Percentiles rank a stretch among this genome's conserved stretches.
These are phyloP conservation scores for Aureobasidium sp. DNA, from an alignment of 2,329 filamentous ascomycete species.

Conservation along the genomic window DNA sequence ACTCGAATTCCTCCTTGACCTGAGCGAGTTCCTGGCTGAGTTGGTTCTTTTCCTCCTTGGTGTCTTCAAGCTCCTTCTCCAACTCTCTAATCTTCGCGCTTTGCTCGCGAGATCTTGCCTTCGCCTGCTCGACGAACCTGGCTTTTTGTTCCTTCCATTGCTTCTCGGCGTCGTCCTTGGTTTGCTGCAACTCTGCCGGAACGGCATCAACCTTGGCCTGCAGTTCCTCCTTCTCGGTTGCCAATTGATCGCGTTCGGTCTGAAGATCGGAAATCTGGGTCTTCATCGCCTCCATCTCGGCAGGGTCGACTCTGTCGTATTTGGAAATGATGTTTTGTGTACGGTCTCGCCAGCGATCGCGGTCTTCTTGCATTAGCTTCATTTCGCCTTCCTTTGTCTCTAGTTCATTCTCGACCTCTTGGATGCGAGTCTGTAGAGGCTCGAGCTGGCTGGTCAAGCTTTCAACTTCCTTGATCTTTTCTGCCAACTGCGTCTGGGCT, in stretches of 20 bases:
- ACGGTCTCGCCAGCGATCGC: conserved; percentile 91
- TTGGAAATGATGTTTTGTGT: conserved; percentile 93
- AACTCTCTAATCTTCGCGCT: conserved; percentile 51
- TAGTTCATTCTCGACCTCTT: conserved; percentile 73
- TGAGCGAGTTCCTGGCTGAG: conserved; percentile 18
- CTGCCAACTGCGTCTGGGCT: conserved; percentile 63
- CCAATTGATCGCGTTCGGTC: conserved; percentile 45
- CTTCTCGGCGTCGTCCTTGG: conserved; percentile 36
- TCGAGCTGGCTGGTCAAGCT: conserved; percentile 67
- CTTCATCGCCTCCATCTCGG: conserved; percentile 83
- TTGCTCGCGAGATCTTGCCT: conserved; percentile 52
- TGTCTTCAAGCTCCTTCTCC: conserved; percentile 42
- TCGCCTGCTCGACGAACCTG: conserved; percentile 43
- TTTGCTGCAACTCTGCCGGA: conserved; percentile 37
- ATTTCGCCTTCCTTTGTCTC: conserved; percentile 80
- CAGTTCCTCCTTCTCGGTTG: conserved; percentile 42
- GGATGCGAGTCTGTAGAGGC: conserved; percentile 70
- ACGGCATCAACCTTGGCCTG: conserved; percentile 41
- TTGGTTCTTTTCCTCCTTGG: conserved; percentile 55
- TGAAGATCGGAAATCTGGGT: conserved; percentile 54
- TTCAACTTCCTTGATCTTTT: conserved; percentile 66
- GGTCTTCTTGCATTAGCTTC: conserved; percentile 78
- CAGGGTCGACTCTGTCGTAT: conserved; percentile 89
- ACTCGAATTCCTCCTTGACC: conserved; percentile 46
- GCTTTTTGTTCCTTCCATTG: conserved; percentile 40